A percentile compares a stretch with the other conserved stretches of the same genome.
These are phyloP conservation scores for Cercospora sp. DNA, from an alignment of 2,329 filamentous ascomycete genomes.

Conservation along the genomic window DNA sequence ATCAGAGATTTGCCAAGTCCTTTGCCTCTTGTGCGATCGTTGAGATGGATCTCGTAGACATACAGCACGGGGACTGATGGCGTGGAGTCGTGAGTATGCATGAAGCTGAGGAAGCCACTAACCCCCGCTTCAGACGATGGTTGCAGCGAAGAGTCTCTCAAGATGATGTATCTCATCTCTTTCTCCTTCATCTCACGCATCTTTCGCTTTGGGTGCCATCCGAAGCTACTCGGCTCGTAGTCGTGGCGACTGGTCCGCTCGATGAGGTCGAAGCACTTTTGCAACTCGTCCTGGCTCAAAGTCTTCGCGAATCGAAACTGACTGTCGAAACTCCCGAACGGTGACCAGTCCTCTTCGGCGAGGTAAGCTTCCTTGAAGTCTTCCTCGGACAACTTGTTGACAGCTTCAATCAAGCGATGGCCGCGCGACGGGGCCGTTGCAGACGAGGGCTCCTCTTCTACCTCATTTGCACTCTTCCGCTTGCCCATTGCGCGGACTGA, in stretches of 20 bases:
- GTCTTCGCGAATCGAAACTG: constrained; percentile 5
- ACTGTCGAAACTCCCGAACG: not conserved
- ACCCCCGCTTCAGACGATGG: constrained; percentile 10
- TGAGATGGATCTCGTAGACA: constrained; percentile 76
- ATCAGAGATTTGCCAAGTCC: constrained; percentile 66
- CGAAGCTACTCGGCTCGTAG: constrained; percentile 62
- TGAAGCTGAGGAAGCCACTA: constrained; percentile 59
- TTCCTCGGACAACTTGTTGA: constrained; percentile 4
- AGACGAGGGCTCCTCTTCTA: no score
- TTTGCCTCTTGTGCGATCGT: constrained; percentile 56
- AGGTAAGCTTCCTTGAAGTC: constrained; percentile 2
- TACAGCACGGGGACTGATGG: constrained; percentile 66
- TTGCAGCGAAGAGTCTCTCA: not conserved
- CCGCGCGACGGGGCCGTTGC: not conserved
- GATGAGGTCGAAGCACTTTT: constrained; percentile 58
- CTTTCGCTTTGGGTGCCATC: constrained; percentile 66
- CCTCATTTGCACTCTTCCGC: constrained; percentile 14
- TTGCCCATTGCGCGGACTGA: constrained; percentile 18
- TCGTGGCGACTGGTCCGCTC: constrained; percentile 63
- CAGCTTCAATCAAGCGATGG: constrained; percentile 1
- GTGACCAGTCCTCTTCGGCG: constrained; percentile 1
- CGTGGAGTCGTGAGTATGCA: constrained; percentile 68
- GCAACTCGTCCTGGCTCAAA: constrained; percentile 36
- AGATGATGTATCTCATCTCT: constrained; percentile 67
- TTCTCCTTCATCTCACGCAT: constrained; percentile 65